Percentiles rank a stretch among this genome's conserved stretches.
Conservation (phyloP, 306 rosid species). For the Dalbergia cochinchinensis region DNA sequence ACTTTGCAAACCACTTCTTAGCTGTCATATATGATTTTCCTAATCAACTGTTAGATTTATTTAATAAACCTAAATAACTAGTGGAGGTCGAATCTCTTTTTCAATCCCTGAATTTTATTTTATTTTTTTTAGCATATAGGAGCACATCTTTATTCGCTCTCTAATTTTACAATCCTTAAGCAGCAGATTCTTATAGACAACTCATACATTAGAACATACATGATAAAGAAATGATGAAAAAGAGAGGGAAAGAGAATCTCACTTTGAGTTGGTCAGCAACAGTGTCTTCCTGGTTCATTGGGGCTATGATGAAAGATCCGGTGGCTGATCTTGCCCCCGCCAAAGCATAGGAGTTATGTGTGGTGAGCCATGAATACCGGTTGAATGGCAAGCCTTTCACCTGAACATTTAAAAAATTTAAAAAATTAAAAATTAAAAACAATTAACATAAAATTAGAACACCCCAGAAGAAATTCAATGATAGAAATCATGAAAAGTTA, state of each 20-base stretch:
- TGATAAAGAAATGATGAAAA: background rate
- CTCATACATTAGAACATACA: background rate
- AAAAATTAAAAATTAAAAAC: background rate
- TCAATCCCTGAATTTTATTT: background rate
- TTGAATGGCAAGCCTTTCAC: slow-evolving; percentile 83
- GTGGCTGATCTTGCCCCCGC: slow-evolving; percentile 72
- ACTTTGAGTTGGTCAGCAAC: slow-evolving; percentile 80
- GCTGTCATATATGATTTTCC: slow-evolving; percentile 35
- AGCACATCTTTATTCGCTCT: slow-evolving; percentile 7
- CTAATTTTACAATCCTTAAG: background rate
- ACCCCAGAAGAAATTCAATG: background rate
- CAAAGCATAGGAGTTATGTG: slow-evolving; percentile 85
- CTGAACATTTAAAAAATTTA: slow-evolving; percentile 44
- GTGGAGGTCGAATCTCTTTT: slow-evolving; percentile 5
- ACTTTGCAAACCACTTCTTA: background rate
- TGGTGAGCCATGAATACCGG: slow-evolving; percentile 90
- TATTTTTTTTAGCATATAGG: background rate
- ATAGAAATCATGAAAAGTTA: slow-evolving; percentile 4
- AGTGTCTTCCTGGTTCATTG: slow-evolving; percentile 86
- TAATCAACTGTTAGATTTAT: background rate
- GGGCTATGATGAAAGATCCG: slow-evolving; percentile 62
- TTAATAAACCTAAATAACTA: background rate
- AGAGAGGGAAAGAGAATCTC: slow-evolving; percentile 37
- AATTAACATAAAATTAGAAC: background rate
- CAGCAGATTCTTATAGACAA: slow-evolving; percentile 5